Evolutionary conservation across 106 monocot species (phyloP), one percentile per base, ranked within the genome.

Genomic region (Dendrobium nobile): DNA sequence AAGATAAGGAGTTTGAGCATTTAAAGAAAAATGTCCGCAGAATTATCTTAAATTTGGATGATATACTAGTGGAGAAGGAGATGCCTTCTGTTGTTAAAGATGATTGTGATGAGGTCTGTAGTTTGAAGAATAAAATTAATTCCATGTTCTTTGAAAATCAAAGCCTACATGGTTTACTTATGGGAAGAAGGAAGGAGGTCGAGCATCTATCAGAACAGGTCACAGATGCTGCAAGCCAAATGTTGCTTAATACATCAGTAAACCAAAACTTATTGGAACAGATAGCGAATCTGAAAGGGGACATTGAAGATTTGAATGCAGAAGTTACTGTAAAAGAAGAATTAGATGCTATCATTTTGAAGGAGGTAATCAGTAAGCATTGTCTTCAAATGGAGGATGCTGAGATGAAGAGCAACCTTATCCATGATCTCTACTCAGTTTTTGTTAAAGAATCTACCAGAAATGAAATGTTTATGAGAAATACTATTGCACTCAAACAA

Each of bases 1-100:
- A 88, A 85, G 91, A 95, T 75, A 92, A 85, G 80, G 97, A 98
- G 22, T 75, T 85, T 76, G 95, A 95, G 73, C 16, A 83, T 65
- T 70, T 95, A 51, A 93, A 79, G 87, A 90, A 87, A 79, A 90
- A 77, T 28, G 72, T 99, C 65, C 82, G 89, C 41, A 86, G 91
- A 70, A 54, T 93, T 73, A 81, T 91, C 72, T 47, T 78, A n/a
- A 93, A 88, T 58, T 70, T 99, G 80, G 91, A 93, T 84, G 80
- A 85, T 42, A 80, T 99, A 16, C 78, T 91, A 44, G 5, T 67
- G 45, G 85, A 83, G 37, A 82, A 79, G 58, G 79, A 85, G 7
- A 74, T 73, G 20, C 73, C 81, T 31, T 68, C 28, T 77, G 17
- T 41, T 2, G 80, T 61, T 68, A 41, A 78, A 79, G 59, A 78